These are phyloP conservation scores for Leishmania major DNA, from an alignment of 208 protist genomes.

Conservation along the genomic window DNA sequence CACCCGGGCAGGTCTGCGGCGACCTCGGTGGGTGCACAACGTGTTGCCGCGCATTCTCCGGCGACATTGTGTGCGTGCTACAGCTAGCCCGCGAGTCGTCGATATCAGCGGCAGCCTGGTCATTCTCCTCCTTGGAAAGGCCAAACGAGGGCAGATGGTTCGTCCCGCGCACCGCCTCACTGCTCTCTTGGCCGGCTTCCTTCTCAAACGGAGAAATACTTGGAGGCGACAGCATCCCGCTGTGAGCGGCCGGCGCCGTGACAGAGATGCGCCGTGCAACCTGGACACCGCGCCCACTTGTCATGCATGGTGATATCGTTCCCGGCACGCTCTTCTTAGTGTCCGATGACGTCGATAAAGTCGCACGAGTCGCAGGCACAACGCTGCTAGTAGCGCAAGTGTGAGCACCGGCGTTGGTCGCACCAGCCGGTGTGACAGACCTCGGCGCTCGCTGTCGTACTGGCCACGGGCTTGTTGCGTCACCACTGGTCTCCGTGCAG, in stretches of 20 bases:
- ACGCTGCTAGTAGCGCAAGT: background rate
- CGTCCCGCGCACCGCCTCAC: background rate
- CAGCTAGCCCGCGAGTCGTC: constrained; percentile 8
- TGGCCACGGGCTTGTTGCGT: background rate
- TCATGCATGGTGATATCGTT: background rate
- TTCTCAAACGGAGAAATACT: background rate
- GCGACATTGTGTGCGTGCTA: constrained; percentile 15
- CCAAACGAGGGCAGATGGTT: background rate
- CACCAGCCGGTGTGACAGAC: background rate
- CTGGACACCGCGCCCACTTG: constrained; percentile 13
- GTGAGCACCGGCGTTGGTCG: background rate
- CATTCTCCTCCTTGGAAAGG: background rate
- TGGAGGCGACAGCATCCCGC: background rate
- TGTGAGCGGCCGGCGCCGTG: background rate
- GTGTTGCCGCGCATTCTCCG: constrained; percentile 13
- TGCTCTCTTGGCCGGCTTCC: background rate
- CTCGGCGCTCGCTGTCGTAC: background rate
- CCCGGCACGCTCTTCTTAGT: background rate
- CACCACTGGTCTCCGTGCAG: background rate
- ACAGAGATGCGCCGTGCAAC: constrained; percentile 12
- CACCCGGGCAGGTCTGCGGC: background rate
- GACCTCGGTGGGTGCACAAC: background rate
- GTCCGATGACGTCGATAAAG: background rate
- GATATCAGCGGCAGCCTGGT: background rate
- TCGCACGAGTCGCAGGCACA: background rate